Base-by-base conservation (phyloP, 805 yeast genomes). In the Metschnikowia similis region DNA sequence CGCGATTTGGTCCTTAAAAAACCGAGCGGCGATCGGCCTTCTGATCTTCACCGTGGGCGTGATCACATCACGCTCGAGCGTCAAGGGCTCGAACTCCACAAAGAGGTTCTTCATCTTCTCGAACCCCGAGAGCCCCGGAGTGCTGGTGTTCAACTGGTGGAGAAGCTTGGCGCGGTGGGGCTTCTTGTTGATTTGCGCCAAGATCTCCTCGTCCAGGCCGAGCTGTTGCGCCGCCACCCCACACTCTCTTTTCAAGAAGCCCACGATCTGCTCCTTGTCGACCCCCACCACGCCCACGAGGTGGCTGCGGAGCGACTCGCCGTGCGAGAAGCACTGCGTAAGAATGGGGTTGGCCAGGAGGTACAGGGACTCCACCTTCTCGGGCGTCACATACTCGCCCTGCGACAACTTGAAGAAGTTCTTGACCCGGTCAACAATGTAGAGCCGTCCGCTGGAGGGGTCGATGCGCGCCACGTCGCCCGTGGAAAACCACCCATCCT, bases 341-440 rank as follows among this genome's bases (percentile, higher is more conserved):
- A 57, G 55, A 14, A 54, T 42, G 6, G 56, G 47, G 35, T 52
- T 50, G 30, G 53, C 37, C 11, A 55, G 52, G 34, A 82, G 63
- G 63, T 85, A 85, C 13, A 70, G 66, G 59, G 82, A 84, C 61
- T 86, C 92, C 56, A 86, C 80, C 65, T 80, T 84, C 60, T 86
- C 94, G 16, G 89, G 87, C 0, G 89, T 85, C 48, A 86, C 79
- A 64, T 85, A 86, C 66, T 72, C 77, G 49, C 77, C 77, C 55
- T 72, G 76, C 6, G 76, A 62, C 55, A 72, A 67, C 55, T 86
- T 86, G 74, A 85, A 86, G 69, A 86, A 85, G 67, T 86, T 87
- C 71, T 86, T 86, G 36, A 86, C 89, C 53, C 94, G 74, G 61
- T 87, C 94, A 21, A 57, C 51, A 13, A 86, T 82, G 45, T 66